Conservation (phyloP, 1,139 yeast genomes). For the Taphrina confusa region DNA sequence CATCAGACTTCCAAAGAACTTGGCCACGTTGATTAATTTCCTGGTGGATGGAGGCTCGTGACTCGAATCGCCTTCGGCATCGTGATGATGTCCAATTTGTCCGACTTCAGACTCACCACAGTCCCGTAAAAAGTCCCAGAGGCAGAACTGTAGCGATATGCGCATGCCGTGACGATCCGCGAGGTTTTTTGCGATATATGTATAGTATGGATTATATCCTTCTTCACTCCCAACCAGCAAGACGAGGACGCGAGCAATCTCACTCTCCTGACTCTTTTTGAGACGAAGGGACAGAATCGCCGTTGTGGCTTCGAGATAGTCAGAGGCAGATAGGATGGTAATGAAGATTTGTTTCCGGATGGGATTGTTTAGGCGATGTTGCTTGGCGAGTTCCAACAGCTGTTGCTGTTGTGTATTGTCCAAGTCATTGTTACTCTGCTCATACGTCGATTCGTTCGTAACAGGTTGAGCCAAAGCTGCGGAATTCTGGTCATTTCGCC, state of each 20-base stretch:
- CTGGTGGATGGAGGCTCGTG: slow-evolving; percentile 46
- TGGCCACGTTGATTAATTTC: slow-evolving; percentile 72
- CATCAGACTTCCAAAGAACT: slow-evolving; percentile 52
- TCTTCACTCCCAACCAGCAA: slow-evolving; percentile 87
- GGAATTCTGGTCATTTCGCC: slow-evolving; percentile 58
- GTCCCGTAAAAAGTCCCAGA: slow-evolving; percentile 86
- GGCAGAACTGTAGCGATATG: slow-evolving; percentile 80
- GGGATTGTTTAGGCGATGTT: slow-evolving; percentile 93
- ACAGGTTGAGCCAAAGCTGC: neutral
- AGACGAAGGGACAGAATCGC: slow-evolving; percentile 76
- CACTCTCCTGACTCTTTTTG: slow-evolving; percentile 80
- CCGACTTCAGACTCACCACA: slow-evolving; percentile 52
- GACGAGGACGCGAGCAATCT: slow-evolving; percentile 77
- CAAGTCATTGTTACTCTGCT: slow-evolving; percentile 52
- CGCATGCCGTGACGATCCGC: slow-evolving; percentile 65
- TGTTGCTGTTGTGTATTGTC: slow-evolving; percentile 59
- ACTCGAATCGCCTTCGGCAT: slow-evolving; percentile 47
- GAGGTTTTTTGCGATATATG: slow-evolving; percentile 71
- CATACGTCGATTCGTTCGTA: neutral
- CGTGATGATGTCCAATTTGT: slow-evolving; percentile 50
- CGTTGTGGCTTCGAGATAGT: slow-evolving; percentile 81
- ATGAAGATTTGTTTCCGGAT: slow-evolving; percentile 89
- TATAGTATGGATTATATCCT: slow-evolving; percentile 87
- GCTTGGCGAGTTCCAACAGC: slow-evolving; percentile 82
- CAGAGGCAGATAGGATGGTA: slow-evolving; percentile 77